Base-by-base conservation (phyloP, 345 rosid species). In the Odontarrhena argentea region DNA sequence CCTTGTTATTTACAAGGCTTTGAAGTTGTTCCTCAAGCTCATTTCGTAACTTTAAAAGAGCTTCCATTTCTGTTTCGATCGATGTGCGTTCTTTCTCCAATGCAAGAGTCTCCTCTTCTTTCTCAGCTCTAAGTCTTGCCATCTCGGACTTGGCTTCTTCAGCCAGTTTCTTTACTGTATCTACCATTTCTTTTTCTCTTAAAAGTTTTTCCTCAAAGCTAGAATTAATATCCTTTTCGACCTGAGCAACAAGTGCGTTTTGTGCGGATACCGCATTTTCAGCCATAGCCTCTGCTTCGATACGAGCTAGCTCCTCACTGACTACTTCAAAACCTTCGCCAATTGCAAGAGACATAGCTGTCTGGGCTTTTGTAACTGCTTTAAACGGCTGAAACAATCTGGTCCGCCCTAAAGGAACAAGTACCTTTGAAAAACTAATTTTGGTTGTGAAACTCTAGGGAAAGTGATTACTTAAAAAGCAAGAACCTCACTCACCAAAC, bases 361-460 rank as follows among this genome's bases (percentile, higher is more conserved):
- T 85, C 82, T 94, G 99, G 56, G 96, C 92, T 69, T 94, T 94
- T 64, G 97, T 94, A 61, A 90, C 96, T 14, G 99, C 96, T 79
- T 90, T 93, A 69, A 74, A 71, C 9, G 99, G 99, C 79, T 86
- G 97, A 82, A 90, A 90, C 67, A 90, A 70, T 74, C 92, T 88
- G 9, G 95, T 90, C 77, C 87, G 83, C 71, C 99, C 98, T 93
- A 70, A 53, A 55, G 25, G 44, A 11, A 64, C 18, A 34, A 14
- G 1, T 1, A 67, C 6, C 5, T 45, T 53, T 46, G 3, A 47
- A 58, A 42, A 61, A 45, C 35, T 18, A 28, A 47, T 30, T 32
- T 40, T 53, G 56, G 56, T 49, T 50, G 25, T 63, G 61, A 64
- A 54, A 69, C 51, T 46, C 55, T 14, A 25, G 48, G 14, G 55